Evolutionary conservation across 331 rosid genomes (phyloP).

Genomic region (Spiraea crenata): DNA sequence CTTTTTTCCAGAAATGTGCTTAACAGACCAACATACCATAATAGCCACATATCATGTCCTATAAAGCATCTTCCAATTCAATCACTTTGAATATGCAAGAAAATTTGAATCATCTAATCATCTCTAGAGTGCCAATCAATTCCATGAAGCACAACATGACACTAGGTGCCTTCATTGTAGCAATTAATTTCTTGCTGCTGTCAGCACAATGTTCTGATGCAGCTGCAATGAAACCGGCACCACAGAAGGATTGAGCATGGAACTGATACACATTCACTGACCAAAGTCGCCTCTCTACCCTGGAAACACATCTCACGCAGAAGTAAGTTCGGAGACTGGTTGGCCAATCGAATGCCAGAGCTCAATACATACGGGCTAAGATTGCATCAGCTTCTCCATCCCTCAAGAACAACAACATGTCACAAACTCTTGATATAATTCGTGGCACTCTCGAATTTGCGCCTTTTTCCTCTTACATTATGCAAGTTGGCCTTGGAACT

Average conservation of each 20-base stretch:
- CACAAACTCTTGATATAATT: not conserved
- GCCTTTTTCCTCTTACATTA: not conserved
- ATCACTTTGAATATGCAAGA: too few species aligned
- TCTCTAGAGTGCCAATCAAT: too few species aligned
- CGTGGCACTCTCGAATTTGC: not conserved
- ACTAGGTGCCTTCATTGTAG: not conserved
- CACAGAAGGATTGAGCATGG: not conserved
- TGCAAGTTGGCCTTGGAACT: not conserved
- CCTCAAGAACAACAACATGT: not conserved
- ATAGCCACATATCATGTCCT: too few species aligned
- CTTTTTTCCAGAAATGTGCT: too few species aligned
- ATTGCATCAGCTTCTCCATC: not conserved
- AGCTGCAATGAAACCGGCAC: not conserved
- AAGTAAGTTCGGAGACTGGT: not conserved
- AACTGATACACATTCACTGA: not conserved
- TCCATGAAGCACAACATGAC: too few species aligned
- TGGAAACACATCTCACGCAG: not conserved
- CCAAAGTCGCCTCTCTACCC: slow-evolving; percentile 2
- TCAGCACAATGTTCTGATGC: too few species aligned
- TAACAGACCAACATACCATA: too few species aligned
- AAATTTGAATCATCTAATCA: too few species aligned
- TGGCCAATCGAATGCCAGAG: not conserved
- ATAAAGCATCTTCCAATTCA: too few species aligned
- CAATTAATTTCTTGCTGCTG: not conserved
- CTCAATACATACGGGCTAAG: not conserved